phyloP scores from a whole-genome alignment of 495 filamentous ascomycete species.

The Aspergillus coremiiformis region DNA sequence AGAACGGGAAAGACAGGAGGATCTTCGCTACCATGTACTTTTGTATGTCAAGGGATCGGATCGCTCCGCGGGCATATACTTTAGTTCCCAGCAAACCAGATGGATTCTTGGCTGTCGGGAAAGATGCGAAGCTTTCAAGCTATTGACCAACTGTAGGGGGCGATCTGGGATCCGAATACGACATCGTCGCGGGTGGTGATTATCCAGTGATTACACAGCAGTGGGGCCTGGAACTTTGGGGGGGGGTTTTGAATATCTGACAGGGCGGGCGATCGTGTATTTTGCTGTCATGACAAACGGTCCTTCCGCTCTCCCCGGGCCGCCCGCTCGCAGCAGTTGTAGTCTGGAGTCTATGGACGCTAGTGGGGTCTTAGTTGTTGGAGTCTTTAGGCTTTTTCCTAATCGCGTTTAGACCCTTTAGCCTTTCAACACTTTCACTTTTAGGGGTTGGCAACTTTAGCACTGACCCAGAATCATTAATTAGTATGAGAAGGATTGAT shows the following conservation, averaged over 20 bases:
- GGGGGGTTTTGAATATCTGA: conserved; percentile 16
- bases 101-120: conserved; percentile 8
- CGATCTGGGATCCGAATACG: conserved; percentile 2
- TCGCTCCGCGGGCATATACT: background rate
- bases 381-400: background rate
- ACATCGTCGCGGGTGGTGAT: conserved; percentile 1
- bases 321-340: conserved; percentile 4
- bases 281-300: conserved; percentile 15
- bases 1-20: background rate
- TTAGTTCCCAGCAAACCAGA: conserved; percentile 10
- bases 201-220: background rate
- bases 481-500: no score
- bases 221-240: conserved; percentile 10
- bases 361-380: background rate
- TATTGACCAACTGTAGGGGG: conserved; percentile 10
- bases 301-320: conserved; percentile 17
- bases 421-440: background rate
- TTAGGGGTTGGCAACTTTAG: no score
- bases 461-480: no score
- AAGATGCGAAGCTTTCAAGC: conserved; percentile 2
- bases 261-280: conserved; percentile 10
- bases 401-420: background rate
- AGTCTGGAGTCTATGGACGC: conserved; percentile 1
- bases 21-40: conserved; percentile 6
- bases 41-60: background rate